A percentile compares a stretch with the other conserved stretches of the same genome.
These are phyloP conservation scores for Diaporthe sp. DNA, from an alignment of 2,329 filamentous ascomycete species.

Conservation along the genomic window DNA sequence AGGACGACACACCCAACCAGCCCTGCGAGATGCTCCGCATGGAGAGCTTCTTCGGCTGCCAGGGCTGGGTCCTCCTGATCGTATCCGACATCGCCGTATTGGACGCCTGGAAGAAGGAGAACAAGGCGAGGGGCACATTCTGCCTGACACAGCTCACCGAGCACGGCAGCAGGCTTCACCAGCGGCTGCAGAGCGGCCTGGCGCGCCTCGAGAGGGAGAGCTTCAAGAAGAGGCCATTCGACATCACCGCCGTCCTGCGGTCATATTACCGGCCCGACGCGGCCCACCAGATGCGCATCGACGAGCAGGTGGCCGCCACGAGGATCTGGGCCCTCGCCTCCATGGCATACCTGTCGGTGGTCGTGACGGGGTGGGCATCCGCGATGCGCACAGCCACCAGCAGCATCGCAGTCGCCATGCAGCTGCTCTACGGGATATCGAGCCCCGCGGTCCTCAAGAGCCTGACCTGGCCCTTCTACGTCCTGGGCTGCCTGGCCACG, in stretches of 20 bases:
- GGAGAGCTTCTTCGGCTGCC: constrained; percentile 61
- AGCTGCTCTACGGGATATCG: constrained; percentile 37
- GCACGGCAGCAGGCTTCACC: constrained; percentile 36
- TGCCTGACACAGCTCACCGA: constrained; percentile 43
- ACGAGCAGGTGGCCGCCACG: constrained; percentile 38
- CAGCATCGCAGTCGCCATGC: constrained; percentile 38
- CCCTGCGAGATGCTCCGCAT: constrained; percentile 48
- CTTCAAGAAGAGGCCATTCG: constrained; percentile 35
- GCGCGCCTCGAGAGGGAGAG: constrained; percentile 34
- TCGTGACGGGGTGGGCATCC: constrained; percentile 41
- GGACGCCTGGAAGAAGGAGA: constrained; percentile 61
- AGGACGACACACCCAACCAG: constrained; percentile 44
- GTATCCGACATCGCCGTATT: constrained; percentile 63
- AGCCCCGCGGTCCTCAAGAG: constrained; percentile 40
- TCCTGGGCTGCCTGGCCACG: constrained; percentile 42
- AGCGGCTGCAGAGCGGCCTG: constrained; percentile 33
- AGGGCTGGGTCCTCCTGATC: constrained; percentile 63
- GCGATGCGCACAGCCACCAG: constrained; percentile 36
- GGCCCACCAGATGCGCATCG: constrained; percentile 31
- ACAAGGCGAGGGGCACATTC: constrained; percentile 52
- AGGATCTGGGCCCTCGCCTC: constrained; percentile 43
- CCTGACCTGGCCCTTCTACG: constrained; percentile 43
- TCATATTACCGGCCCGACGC: constrained; percentile 28
- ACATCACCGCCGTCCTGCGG: constrained; percentile 33
- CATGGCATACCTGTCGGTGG: constrained; percentile 40